A percentile compares a stretch with the other conserved stretches of the same genome.
Conservation (phyloP, 148 eudicot species). For the Salicornia ramosissima region DNA sequence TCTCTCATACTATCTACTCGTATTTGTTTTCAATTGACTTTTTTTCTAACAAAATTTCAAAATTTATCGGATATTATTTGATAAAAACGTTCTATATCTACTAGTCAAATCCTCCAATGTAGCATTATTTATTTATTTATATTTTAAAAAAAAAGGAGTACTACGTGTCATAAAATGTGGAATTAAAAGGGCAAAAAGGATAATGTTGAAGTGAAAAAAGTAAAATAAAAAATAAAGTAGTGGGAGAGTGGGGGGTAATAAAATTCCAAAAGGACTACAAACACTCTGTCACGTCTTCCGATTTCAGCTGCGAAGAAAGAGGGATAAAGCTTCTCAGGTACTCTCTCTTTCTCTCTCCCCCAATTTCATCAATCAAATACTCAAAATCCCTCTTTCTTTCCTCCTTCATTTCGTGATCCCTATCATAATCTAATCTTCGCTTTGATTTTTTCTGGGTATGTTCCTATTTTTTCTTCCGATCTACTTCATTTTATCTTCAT, state of each 20-base stretch:
- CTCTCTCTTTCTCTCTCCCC: slow-evolving; percentile 11
- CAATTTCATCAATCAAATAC: neutral
- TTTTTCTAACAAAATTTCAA: too few relatives aligned
- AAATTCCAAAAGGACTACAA: neutral
- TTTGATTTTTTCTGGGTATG: slow-evolving; percentile 9
- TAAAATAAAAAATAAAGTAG: neutral
- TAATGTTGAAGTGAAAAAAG: neutral
- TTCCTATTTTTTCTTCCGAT: slow-evolving; percentile 6
- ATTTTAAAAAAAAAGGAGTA: too few relatives aligned
- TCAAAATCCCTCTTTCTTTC: slow-evolving; percentile 16
- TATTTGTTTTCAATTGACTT: too few relatives aligned
- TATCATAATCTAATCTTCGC: slow-evolving; percentile 40
- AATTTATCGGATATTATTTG: too few relatives aligned
- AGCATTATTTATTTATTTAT: too few relatives aligned
- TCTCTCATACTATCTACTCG: too few relatives aligned
- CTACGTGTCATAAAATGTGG: neutral
- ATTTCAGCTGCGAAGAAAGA: slow-evolving; percentile 28
- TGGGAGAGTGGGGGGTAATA: neutral
- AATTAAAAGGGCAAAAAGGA: too few relatives aligned
- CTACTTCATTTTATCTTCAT: slow-evolving; percentile 2
- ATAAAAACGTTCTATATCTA: too few relatives aligned
- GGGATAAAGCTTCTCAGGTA: slow-evolving; percentile 25
- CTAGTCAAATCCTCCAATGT: too few relatives aligned
- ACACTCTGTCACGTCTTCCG: slow-evolving; percentile 33
- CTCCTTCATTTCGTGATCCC: slow-evolving; percentile 39